Base-by-base conservation (phyloP, 306 rosid genomes). In the Gynostemma pentaphyllum region DNA sequence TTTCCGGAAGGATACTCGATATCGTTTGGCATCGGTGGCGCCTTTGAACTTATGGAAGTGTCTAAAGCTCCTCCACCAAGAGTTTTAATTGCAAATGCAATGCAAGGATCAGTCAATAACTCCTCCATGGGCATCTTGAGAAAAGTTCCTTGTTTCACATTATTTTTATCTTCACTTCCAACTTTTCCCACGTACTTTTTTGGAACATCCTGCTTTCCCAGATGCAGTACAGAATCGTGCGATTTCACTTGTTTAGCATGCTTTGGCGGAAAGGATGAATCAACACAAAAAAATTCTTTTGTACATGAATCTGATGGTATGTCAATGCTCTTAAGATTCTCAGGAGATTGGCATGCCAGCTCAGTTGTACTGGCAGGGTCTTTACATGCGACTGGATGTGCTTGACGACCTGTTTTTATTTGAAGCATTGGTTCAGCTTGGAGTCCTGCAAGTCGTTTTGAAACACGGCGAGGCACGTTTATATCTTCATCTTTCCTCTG, bases 401-500 rank as follows among this genome's bases (percentile, higher is more conserved):
- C 67, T 34, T 76, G 78, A 23, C 64, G 70, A 36, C 70, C 75
- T 53, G 78, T 51, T 80, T 71, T 71, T 52, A 81, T 79, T 67
- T 82, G 90, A 28, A 76, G 85, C 29, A 74, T 61, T 2, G 84
- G 80, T 70, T 76, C 99, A 71, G 70, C 69, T 73, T 81, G 75
- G 71, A 86, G 79, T 54, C 94, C 96, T 74, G 99, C 96, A 65
- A 92, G 79, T 69, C 99, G 88, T 78, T 86, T 92, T 30, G 99
- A 92, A 54, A 83, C 72, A 37, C 99, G 95, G 2, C 88, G 81
- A 47, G 94, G 96, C 71, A 87, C 47, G 67, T 68, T 75, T 41
- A 59, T 36, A 45, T 75, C 86, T 66, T 80, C 78, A 68, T 73
- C 76, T 47, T 64, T 76, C 67, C 71, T 79, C 50, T 63, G 70